These are phyloP conservation scores for Echites panduratus DNA, from an alignment of 257 asterid species.

Conservation along the genomic window DNA sequence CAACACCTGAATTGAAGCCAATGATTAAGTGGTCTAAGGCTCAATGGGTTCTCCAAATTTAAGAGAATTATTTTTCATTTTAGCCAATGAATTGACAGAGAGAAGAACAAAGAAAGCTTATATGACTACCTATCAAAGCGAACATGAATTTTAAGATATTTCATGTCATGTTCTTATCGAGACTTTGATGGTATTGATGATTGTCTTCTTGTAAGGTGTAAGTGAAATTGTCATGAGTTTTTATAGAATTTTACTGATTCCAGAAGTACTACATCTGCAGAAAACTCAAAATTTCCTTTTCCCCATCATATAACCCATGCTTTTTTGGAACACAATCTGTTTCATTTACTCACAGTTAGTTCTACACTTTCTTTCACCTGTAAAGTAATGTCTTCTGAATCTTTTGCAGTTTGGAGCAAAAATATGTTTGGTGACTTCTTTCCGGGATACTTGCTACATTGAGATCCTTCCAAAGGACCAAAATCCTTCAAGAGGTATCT, in stretches of 20 bases:
- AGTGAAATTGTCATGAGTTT: background rate
- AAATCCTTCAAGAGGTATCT: slow-evolving; percentile 53
- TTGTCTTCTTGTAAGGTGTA: background rate
- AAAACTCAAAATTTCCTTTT: background rate
- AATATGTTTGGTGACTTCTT: slow-evolving; percentile 86
- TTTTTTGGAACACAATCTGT: background rate
- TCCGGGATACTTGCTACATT: slow-evolving; percentile 73
- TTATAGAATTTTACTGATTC: background rate
- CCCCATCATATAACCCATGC: background rate
- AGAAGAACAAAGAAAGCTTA: background rate
- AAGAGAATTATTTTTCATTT: background rate
- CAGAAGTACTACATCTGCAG: background rate
- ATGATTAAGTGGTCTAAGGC: background rate
- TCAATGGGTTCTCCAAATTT: background rate
- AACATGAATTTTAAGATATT: background rate
- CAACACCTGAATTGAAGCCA: background rate
- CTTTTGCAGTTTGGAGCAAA: slow-evolving; percentile 65
- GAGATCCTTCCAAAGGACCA: slow-evolving; percentile 78
- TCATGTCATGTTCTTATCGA: background rate
- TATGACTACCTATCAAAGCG: background rate
- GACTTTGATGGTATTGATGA: background rate
- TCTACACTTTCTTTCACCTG: background rate
- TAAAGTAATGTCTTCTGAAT: slow-evolving; percentile 3
- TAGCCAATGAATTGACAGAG: background rate
- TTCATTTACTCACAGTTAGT: background rate